phyloP scores from a whole-genome alignment of 2,329 filamentous ascomycete genomes.

The Neofusicoccum sp. region DNA sequence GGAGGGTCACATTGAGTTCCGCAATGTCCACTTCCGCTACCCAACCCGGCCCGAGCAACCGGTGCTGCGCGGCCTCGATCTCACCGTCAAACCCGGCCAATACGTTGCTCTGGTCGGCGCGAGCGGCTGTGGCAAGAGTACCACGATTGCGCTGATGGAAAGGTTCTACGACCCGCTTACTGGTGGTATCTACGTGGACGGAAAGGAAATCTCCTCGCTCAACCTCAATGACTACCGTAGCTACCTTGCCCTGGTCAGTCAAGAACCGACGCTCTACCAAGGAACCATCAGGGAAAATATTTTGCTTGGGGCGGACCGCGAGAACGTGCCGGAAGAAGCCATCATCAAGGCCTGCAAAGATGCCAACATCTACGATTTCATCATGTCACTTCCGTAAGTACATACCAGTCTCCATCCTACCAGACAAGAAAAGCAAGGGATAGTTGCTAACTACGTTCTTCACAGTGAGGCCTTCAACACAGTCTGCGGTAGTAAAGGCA shows the following conservation, averaged over 20 bases:
- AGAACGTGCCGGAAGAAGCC: constrained; percentile 66
- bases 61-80: constrained; percentile 80
- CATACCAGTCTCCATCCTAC: constrained; percentile 55
- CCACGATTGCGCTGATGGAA: constrained; percentile 82
- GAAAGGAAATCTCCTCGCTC: constrained; percentile 72
- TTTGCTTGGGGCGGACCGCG: constrained; percentile 59
- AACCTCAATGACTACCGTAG: constrained; percentile 71
- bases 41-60: constrained; percentile 84
- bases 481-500: constrained; percentile 33
- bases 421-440: constrained; percentile 29
- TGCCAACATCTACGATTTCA: constrained; percentile 43
- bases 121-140: constrained; percentile 87
- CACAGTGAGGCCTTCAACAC: constrained; percentile 60
- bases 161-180: constrained; percentile 85
- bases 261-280: constrained; percentile 93
- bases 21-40: constrained; percentile 91
- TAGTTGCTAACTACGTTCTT: background rate
- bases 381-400: constrained; percentile 27
- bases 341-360: constrained; percentile 76
- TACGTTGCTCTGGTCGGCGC: constrained; percentile 87
- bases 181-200: constrained; percentile 77
- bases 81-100: constrained; percentile 70
- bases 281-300: constrained; percentile 91
- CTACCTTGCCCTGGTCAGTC: constrained; percentile 82
- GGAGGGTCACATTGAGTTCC: constrained; percentile 79